Evolutionary conservation across 495 filamentous ascomycete species (phyloP), one percentile per base, ranked within the genome.

Genomic region (Cercophora sp.): DNA sequence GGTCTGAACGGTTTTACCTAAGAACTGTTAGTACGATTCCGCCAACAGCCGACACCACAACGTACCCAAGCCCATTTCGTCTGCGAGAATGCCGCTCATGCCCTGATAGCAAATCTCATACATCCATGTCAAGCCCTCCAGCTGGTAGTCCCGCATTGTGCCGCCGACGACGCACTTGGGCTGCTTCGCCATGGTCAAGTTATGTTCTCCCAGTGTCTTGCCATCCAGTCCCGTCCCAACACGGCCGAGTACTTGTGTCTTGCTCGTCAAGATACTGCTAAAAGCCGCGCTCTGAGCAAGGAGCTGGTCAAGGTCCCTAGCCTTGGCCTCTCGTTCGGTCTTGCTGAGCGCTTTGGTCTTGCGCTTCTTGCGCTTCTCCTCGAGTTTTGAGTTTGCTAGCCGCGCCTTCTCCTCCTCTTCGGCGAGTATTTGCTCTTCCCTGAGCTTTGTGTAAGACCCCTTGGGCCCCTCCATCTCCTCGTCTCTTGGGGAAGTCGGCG

Each of bases 61-160:
- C 69, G 51, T 53, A 58, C 92, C 92, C 22, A 97, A 68, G 1
- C 93, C 93, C 93, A 98, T 98, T 68, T 98, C 93, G 62, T 98
- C 93, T 0, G 93, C 93, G 19, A 98, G 67, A 55, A 98, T 98
- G 0, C 93, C 93, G 61, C 90, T 95, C 62, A 97, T 76, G 4
- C 93, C 91, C 65, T 96, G 96, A 15, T 70, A 60, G 52, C 75
- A 78, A 49, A 82, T 78, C 76, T 96, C 89, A 65, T 89, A 95
- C 61, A 97, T 80, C 93, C 93, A 98, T 16, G 93, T 91, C 19
- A 98, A 65, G 0, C 93, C 93, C 70, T 97, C 91, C 0, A 98
- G 73, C 61, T 98, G 93, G 70, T 98, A 98, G 48, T 84, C 82
- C 18, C 89, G 81, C 94, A 98, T 97, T 11, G 83, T 83, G 9